Percentiles rank a stretch among this genome's conserved stretches.
These are phyloP conservation scores for Gynostemma pentaphyllum DNA, from an alignment of 306 rosid species.

Conservation along the genomic window DNA sequence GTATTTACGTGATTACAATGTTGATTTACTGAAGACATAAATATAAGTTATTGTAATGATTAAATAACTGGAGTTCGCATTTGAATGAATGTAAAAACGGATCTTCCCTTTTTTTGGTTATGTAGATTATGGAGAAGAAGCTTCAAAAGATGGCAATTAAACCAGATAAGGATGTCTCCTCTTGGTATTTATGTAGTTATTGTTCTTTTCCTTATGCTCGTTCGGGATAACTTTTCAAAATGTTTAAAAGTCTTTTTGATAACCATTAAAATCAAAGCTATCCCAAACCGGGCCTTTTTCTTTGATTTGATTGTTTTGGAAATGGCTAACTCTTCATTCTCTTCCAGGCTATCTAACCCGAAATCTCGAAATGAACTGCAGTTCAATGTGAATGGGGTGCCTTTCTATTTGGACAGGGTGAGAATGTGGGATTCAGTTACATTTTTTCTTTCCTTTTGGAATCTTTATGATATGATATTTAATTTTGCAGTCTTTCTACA, in stretches of 20 bases:
- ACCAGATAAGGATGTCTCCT: background rate
- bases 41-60: too few relatives aligned
- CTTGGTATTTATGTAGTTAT: background rate
- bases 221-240: too few relatives aligned
- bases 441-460: background rate
- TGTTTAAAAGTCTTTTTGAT: too few relatives aligned
- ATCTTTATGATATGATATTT: background rate
- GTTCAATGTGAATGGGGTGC: conserved; percentile 17
- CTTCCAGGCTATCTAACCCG: conserved; percentile 23
- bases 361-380: conserved; percentile 10
- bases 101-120: background rate
- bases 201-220: too few relatives aligned
- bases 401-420: conserved; percentile 17
- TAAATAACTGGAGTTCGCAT: too few relatives aligned
- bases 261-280: too few relatives aligned
- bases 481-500: background rate
- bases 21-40: too few relatives aligned
- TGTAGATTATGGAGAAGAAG: conserved; percentile 1
- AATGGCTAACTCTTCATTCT: background rate
- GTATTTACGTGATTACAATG: too few relatives aligned
- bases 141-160: background rate
- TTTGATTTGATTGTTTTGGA: background rate
- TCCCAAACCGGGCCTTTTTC: too few relatives aligned
- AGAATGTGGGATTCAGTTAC: conserved; percentile 8
- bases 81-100: background rate